Conservation (phyloP, 208 protist genomes). For the Trypanosoma vivax region DNA sequence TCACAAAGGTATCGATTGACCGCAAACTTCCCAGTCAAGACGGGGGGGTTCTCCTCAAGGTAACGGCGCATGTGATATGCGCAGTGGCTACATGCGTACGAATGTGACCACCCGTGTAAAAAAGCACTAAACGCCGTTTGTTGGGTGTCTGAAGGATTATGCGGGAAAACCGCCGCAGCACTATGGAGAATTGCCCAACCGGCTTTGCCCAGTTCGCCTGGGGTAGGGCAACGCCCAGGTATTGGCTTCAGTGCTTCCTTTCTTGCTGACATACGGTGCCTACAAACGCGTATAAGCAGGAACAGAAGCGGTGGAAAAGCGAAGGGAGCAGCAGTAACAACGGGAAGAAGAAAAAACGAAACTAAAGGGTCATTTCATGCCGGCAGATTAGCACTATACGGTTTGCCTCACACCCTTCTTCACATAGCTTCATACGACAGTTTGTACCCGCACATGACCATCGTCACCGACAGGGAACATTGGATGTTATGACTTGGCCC, state of each 20-base stretch:
- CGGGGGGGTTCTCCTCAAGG: conserved; percentile 56
- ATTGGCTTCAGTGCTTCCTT: conserved; percentile 30
- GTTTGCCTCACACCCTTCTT: too few species aligned
- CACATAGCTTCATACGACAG: too few species aligned
- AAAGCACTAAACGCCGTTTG: conserved; percentile 70
- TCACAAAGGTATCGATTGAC: conserved; percentile 79
- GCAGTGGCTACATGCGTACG: conserved; percentile 85
- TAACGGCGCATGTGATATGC: conserved; percentile 83
- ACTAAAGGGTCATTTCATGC: neutral
- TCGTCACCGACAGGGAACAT: too few species aligned
- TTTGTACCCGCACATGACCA: too few species aligned
- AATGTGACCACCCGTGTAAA: conserved; percentile 64
- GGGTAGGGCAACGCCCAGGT: conserved; percentile 49
- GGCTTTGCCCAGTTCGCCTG: conserved; percentile 54
- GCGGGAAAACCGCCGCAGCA: conserved; percentile 77
- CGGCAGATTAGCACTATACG: too few species aligned
- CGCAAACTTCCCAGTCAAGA: conserved; percentile 54
- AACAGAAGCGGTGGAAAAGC: neutral
- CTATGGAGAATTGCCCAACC: conserved; percentile 87
- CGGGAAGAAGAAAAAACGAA: neutral
- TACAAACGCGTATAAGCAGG: neutral
- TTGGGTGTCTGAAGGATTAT: conserved; percentile 51
- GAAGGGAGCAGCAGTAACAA: conserved; percentile 1
- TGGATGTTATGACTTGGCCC: too few species aligned
- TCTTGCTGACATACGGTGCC: neutral